Evolutionary conservation across 495 filamentous ascomycete species (phyloP).

Genomic region (Melanomma pulvis-pyrius): DNA sequence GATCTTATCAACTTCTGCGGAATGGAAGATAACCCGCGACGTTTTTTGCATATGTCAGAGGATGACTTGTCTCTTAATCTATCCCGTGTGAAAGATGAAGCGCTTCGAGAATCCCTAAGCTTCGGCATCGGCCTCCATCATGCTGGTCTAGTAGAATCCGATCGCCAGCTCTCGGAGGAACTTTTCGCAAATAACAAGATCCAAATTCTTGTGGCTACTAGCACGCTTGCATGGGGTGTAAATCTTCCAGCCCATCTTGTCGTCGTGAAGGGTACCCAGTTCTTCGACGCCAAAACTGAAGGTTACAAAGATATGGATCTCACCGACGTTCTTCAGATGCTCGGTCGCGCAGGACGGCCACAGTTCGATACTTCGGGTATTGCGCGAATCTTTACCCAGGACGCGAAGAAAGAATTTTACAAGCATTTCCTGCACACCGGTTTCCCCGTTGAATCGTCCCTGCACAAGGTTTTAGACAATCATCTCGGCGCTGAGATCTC

Average conservation of each 20-base stretch:
- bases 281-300: slow-evolving; percentile 96
- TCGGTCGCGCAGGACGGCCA: slow-evolving; percentile 91
- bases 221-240: slow-evolving; percentile 96
- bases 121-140: slow-evolving; percentile 98
- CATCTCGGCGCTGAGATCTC: slow-evolving; percentile 95
- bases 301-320: slow-evolving; percentile 99
- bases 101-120: slow-evolving; percentile 83
- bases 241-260: slow-evolving; percentile 97
- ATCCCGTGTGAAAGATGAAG: slow-evolving; percentile 84
- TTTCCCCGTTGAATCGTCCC: slow-evolving; percentile 93
- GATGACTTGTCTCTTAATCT: slow-evolving; percentile 88
- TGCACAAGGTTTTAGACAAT: slow-evolving; percentile 96
- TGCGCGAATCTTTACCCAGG: slow-evolving; percentile 95
- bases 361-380: slow-evolving; percentile 97
- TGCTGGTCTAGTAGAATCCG: slow-evolving; percentile 92
- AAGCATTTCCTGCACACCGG: slow-evolving; percentile 99
- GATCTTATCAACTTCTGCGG: slow-evolving; percentile 97
- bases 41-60: slow-evolving; percentile 91
- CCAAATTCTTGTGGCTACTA: slow-evolving; percentile 94
- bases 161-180: slow-evolving; percentile 87
- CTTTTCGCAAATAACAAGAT: slow-evolving; percentile 98
- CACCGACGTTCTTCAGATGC: slow-evolving; percentile 97
- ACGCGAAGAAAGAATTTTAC: slow-evolving; percentile 99
- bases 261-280: slow-evolving; percentile 97
- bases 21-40: slow-evolving; percentile 95